Conservation (phyloP, 768 basidiomycete genomes). For the Pleurotus platypus region DNA sequence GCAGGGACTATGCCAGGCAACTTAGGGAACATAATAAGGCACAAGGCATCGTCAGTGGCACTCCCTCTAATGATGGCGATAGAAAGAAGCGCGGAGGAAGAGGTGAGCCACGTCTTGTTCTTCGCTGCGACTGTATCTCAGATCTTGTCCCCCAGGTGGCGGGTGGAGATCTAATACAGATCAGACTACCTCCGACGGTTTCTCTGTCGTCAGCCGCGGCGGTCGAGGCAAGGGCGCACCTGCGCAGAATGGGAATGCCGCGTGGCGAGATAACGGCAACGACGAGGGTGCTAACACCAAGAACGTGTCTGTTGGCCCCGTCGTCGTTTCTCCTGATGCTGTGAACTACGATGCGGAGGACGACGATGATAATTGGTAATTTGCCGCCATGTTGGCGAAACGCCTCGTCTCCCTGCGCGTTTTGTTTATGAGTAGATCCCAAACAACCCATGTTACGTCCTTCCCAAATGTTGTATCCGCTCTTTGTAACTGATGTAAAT, state of each 20-base stretch:
- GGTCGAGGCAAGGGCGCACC: neutral
- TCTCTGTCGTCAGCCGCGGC: neutral
- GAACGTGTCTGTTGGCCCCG: neutral
- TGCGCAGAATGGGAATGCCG: neutral
- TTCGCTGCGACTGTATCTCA: neutral
- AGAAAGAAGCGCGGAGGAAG: neutral
- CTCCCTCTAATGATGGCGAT: neutral
- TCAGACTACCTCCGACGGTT: neutral
- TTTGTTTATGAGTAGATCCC: no score
- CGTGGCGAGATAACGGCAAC: neutral
- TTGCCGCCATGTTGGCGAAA: neutral
- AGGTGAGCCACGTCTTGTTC: neutral
- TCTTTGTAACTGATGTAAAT: no score
- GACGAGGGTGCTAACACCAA: neutral
- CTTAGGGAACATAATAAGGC: slow-evolving; percentile 23
- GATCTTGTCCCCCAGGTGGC: neutral
- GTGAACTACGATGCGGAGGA: neutral
- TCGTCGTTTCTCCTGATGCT: neutral
- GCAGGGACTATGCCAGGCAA: slow-evolving; percentile 25
- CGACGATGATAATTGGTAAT: neutral
- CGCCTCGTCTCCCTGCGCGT: no score
- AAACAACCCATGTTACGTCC: no score
- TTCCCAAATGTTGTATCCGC: no score
- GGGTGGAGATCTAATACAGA: neutral
- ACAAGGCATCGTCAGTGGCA: neutral